phyloP scores from a whole-genome alignment of 2,329 filamentous ascomycete species.

The Pseudogymnoascus sp. region DNA sequence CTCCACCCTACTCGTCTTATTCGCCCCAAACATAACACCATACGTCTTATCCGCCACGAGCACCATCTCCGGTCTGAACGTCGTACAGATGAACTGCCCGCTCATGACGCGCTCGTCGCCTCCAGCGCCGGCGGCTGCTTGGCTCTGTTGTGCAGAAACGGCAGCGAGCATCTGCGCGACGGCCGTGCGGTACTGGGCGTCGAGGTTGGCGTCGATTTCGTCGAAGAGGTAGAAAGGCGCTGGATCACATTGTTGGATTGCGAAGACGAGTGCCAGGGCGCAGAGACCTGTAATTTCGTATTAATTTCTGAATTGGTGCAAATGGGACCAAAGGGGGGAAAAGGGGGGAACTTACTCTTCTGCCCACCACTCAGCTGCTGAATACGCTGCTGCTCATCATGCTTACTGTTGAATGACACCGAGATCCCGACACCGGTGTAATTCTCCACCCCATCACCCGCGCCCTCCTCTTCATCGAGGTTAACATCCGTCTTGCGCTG shows the following conservation, averaged over 20 bases:
- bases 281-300: slow-evolving; percentile 59
- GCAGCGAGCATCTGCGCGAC: slow-evolving; percentile 82
- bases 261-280: slow-evolving; percentile 94
- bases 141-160: slow-evolving; percentile 59
- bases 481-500: slow-evolving; percentile 78
- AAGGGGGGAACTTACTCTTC: slow-evolving; percentile 61
- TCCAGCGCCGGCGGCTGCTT: slow-evolving; percentile 39
- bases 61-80: slow-evolving; percentile 94
- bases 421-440: slow-evolving; percentile 95
- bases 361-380: slow-evolving; percentile 95
- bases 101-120: slow-evolving; percentile 35
- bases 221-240: slow-evolving; percentile 99
- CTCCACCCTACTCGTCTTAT: slow-evolving; percentile 91
- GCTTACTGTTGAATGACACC: slow-evolving; percentile 97
- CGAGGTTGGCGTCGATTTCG: slow-evolving; percentile 96
- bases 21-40: slow-evolving; percentile 79
- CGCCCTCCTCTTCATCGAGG: slow-evolving; percentile 55
- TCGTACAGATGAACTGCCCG: slow-evolving; percentile 95
- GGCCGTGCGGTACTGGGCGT: slow-evolving; percentile 94
- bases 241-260: slow-evolving; percentile 95
- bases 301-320: slow-evolving; percentile 15
- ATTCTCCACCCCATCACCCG: slow-evolving; percentile 75
- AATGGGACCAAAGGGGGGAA: not conserved
- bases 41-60: slow-evolving; percentile 96
- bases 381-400: slow-evolving; percentile 96